phyloP scores from a whole-genome alignment of 1,139 yeast species.

The Magnusiomyces suaveolens region DNA sequence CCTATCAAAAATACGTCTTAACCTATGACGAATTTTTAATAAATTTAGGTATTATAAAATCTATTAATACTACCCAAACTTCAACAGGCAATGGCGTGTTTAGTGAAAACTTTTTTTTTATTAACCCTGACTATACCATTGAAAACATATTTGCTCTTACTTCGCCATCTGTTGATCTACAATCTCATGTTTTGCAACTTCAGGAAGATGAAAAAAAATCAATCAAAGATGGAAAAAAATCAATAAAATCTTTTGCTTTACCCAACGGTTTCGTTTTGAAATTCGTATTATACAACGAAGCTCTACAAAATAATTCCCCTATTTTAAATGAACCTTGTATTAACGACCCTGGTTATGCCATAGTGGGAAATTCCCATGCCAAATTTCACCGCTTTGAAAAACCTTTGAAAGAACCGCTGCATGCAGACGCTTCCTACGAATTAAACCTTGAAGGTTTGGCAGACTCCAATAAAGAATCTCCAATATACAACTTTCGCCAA shows the following conservation, averaged over 20 bases:
- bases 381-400: background rate
- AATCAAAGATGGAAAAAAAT: background rate
- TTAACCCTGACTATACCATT: background rate
- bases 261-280: background rate
- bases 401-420: background rate
- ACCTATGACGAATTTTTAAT: slow-evolving; percentile 32
- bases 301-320: background rate
- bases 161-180: background rate
- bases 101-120: background rate
- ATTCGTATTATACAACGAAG: background rate
- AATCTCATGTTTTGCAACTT: background rate
- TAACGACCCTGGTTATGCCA: background rate
- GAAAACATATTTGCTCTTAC: background rate
- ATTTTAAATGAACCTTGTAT: background rate
- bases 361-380: background rate
- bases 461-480: slow-evolving; percentile 43
- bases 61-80: background rate
- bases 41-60: slow-evolving; percentile 10
- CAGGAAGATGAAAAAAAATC: background rate
- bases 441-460: background rate
- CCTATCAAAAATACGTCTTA: slow-evolving; percentile 32
- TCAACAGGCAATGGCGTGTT: slow-evolving; percentile 3
- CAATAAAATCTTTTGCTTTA: background rate
- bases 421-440: background rate
- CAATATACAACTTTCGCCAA: slow-evolving; percentile 49